phyloP scores from a whole-genome alignment of 192 early-diverging fungal species.

The Coemansia sp. region DNA sequence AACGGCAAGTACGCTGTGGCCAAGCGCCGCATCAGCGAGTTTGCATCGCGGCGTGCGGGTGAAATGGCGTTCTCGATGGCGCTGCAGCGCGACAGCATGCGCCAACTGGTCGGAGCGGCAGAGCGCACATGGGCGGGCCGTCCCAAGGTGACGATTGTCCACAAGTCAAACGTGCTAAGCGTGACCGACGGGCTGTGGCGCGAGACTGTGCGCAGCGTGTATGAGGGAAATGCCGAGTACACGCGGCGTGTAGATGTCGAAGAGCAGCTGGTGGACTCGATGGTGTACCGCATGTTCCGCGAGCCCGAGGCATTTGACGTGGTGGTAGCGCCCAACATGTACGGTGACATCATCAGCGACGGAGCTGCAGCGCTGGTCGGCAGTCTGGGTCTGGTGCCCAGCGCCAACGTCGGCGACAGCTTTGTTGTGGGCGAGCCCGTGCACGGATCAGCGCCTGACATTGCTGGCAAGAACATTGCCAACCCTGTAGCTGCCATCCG shows the following conservation, averaged over 20 bases:
- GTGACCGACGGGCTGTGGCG: conserved; percentile 96
- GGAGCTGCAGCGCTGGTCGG: conserved; percentile 96
- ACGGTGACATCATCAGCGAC: conserved; percentile 97
- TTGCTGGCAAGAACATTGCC: conserved; percentile 94
- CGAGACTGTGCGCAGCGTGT: conserved; percentile 79
- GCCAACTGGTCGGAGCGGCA: conserved; percentile 55
- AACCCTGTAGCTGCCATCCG: conserved; percentile 97
- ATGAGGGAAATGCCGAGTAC: conserved; percentile 63
- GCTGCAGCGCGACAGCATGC: conserved; percentile 69
- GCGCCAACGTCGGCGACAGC: conserved; percentile 92
- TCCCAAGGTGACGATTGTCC: conserved; percentile 88
- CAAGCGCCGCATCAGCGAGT: conserved; percentile 87
- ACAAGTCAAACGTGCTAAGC: conserved; percentile 96
- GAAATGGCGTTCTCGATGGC: conserved; percentile 94
- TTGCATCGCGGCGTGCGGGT: conserved; percentile 82
- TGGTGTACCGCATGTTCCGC: conserved; percentile 98
- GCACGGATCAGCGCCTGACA: conserved; percentile 96
- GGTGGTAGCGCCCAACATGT: conserved; percentile 94
- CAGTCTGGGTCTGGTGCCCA: conserved; percentile 91
- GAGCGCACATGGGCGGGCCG: conserved; percentile 67
- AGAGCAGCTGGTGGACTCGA: conserved; percentile 98
- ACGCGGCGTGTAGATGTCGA: conserved; percentile 72
- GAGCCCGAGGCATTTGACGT: conserved; percentile 96
- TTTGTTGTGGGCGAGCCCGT: conserved; percentile 97
- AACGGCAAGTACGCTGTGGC: conserved; percentile 70